Evolutionary conservation across 495 filamentous ascomycete genomes (phyloP), one percentile per base, ranked within the genome.

Genomic region (Penicillium odoratum): DNA sequence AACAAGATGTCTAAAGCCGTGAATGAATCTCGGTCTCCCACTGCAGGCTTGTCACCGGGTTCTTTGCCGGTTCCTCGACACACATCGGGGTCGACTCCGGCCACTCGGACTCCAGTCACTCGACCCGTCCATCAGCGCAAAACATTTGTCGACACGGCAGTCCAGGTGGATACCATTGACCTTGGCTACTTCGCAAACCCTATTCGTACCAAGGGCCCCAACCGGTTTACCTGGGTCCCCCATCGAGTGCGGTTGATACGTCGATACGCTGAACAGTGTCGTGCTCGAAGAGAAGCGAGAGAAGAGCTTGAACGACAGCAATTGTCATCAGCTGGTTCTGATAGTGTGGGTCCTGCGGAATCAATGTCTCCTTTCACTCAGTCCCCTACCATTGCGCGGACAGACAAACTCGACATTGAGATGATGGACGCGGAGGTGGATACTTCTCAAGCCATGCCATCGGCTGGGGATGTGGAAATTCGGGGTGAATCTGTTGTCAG

Each of bases 91-190:
- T 21, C 21, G 21, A 21, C 21, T 21, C 21, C 21, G 21, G 21
- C 65, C 0, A 48, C 49, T 7, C 63, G 62, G 21, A 21, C 21
- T 21, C 21, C 21, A 2, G 21, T 66, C 0, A 48, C 49, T 7
- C 63, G 62, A 3, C 68, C 70, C 34, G 60, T 69, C 6, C 57
- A 66, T 8, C 48, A 36, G 18, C 70, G 63, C 42, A 70, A 63
- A 3, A 60, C 69, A 8, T 84, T 82, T 56, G 76, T 79, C 21
- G 76, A 82, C 44, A 64, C 66, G 28, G 66, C 71, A 6, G 72
- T 75, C 15, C 82, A 85, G 64, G 78, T 76, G 1, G 74, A 81
- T 53, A 6, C 65, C 62, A 25, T 60, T 60, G 38, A 53, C 52
- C 3, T 49, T 62, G 26, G 21, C 55, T 15, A 28, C 57, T 4